Conservation (phyloP, 148 eudicot genomes). For the Nepenthes gracilis region DNA sequence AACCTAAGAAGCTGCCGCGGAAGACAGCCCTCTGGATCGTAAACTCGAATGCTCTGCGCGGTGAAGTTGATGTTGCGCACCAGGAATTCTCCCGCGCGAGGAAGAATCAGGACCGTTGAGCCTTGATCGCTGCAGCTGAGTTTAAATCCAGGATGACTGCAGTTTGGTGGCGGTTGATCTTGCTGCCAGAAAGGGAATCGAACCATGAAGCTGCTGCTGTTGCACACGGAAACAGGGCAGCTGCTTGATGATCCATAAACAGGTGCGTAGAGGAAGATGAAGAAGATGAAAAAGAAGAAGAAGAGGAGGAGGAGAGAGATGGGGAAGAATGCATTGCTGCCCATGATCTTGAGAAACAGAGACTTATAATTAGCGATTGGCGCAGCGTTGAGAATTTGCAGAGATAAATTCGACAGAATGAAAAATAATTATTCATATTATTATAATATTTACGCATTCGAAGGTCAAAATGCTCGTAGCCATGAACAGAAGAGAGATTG, state of each 20-base stretch:
- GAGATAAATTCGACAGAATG: too few relatives aligned
- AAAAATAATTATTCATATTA: too few relatives aligned
- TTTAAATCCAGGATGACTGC: constrained; percentile 51
- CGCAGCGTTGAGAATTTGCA: too few relatives aligned
- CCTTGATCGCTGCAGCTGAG: constrained; percentile 34
- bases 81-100: constrained; percentile 40
- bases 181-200: constrained; percentile 48
- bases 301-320: background rate
- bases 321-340: too few relatives aligned
- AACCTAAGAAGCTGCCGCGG: constrained; percentile 32
- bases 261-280: constrained; percentile 9
- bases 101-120: constrained; percentile 24
- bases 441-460: too few relatives aligned
- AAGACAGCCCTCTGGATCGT: constrained; percentile 47
- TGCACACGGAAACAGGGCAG: constrained; percentile 30
- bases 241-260: constrained; percentile 10
- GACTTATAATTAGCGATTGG: too few relatives aligned
- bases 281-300: constrained; percentile 13
- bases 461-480: too few relatives aligned
- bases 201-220: constrained; percentile 13
- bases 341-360: too few relatives aligned
- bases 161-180: constrained; percentile 19
- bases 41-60: constrained; percentile 27
- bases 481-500: background rate
- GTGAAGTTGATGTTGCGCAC: constrained; percentile 42